Evolutionary conservation across 768 basidiomycete species (phyloP), one percentile per base, ranked within the genome.

Genomic region (Lentinula guzmanii): DNA sequence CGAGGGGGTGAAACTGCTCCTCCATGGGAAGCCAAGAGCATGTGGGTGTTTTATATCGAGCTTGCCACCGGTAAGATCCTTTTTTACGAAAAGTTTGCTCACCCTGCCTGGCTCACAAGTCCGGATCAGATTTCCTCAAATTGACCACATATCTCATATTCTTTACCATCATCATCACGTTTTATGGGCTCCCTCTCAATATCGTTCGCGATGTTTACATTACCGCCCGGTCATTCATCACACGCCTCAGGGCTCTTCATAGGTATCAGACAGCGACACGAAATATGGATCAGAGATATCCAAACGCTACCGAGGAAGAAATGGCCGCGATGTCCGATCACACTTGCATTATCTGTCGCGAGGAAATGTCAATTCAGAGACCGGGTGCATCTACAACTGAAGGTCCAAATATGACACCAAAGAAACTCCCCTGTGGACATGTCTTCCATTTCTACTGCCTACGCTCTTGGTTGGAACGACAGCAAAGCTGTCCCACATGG

Each of bases 401-500:
- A 65, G 92, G 91, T 10, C 91, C 93, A 8, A 98, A 98, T 69
- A 93, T 92, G 58, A 95, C 95, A 13, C 95, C 96, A 2, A 99
- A 99, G 77, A 95, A 93, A 70, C 78, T 99, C 24, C 93, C 90
- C 8, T 99, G 97, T 75, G 95, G 95, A 0, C 97, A 99, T 72
- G 87, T 97, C 46, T 99, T 99, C 77, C 97, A 99, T 74, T 96
- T 98, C 72, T 87, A 98, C 69, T 99, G 97, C 73, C 82, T 99
- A 64, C 83, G 94, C 43, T 95, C 93, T 21, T 99, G 97, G 97
- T 82, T 99, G 31, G 97, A 99, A 73, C 83, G 97, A 48, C 97
- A 99, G 72, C 97, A 98, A 73, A 98, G 92, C 67, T 99, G 97
- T 72, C 97, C 97, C 1, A 99, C 97, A 45, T 99, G 96, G 96